Evolutionary conservation across 179 eudicot genomes (phyloP).

Genomic region (Gypsophila paniculata): DNA sequence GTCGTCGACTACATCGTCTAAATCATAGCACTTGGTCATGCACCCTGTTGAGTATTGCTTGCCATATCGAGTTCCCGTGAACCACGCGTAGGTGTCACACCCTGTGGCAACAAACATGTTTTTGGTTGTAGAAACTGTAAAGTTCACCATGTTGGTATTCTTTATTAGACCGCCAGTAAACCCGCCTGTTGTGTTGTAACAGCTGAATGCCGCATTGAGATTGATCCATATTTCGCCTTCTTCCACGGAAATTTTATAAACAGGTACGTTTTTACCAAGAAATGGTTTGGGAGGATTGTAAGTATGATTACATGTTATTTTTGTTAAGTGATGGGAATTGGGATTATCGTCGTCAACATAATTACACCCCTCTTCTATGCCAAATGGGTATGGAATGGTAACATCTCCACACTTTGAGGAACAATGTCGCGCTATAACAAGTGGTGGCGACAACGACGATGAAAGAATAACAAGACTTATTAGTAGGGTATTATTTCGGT

Average conservation of each 20-base stretch:
- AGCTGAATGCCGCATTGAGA: not conserved
- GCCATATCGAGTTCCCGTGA: constrained; percentile 1
- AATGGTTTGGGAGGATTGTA: not conserved
- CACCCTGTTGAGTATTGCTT: constrained; percentile 28
- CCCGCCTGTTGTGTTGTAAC: not conserved
- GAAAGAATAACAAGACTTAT: not conserved
- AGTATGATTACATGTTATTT: not conserved
- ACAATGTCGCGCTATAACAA: constrained; percentile 12
- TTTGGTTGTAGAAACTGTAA: constrained; percentile 14
- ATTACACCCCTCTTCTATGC: constrained; percentile 25
- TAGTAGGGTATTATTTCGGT: not conserved
- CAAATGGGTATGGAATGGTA: constrained; percentile 30
- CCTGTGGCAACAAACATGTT: constrained; percentile 32
- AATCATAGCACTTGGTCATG: constrained; percentile 18
- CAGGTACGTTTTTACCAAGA: not conserved
- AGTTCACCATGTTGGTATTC: not conserved
- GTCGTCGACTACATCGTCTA: constrained; percentile 2
- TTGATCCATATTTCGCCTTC: constrained; percentile 13
- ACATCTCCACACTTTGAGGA: constrained; percentile 18
- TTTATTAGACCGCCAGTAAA: rapidly evolving
- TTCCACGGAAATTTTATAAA: not conserved
- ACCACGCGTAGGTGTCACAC: constrained; percentile 31
- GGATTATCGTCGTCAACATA: not conserved
- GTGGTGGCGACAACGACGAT: not conserved
- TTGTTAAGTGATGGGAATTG: not conserved